phyloP scores from a whole-genome alignment of 179 eudicot species.

The Beta lomatogona region DNA sequence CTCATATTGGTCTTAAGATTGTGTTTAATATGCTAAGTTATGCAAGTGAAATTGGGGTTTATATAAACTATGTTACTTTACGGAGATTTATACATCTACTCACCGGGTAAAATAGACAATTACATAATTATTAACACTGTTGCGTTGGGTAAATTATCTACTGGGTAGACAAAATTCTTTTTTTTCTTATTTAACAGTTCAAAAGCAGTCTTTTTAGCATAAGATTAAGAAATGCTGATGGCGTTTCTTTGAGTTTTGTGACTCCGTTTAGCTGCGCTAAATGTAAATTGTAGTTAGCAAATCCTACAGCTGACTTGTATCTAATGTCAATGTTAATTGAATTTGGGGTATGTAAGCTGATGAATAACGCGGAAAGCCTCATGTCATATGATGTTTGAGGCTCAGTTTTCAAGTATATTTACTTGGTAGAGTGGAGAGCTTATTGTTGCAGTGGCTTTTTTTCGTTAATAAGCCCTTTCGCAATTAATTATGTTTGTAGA shows the following conservation, averaged over 20 bases:
- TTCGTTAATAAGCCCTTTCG: neutral
- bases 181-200: too few species aligned
- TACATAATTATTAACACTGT: too few species aligned
- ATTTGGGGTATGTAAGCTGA: neutral
- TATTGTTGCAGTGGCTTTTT: neutral
- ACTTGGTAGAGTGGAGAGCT: neutral
- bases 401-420: neutral
- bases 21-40: neutral
- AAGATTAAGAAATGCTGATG: conserved; percentile 3
- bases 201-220: neutral
- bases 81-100: too few species aligned
- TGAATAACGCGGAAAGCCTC: neutral
- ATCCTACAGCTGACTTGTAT: neutral
- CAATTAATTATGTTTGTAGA: neutral
- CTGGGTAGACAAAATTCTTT: too few species aligned
- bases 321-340: neutral
- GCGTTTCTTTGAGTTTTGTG: neutral
- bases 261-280: neutral
- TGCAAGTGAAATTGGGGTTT: neutral
- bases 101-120: too few species aligned
- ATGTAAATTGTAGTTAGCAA: neutral
- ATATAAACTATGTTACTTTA: neutral
- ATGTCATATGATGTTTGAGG: neutral
- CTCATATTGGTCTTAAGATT: neutral
- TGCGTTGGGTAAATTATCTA: too few species aligned